phyloP scores from a whole-genome alignment of 2,329 filamentous ascomycete species.

The Pseudogymnoascus sp. region DNA sequence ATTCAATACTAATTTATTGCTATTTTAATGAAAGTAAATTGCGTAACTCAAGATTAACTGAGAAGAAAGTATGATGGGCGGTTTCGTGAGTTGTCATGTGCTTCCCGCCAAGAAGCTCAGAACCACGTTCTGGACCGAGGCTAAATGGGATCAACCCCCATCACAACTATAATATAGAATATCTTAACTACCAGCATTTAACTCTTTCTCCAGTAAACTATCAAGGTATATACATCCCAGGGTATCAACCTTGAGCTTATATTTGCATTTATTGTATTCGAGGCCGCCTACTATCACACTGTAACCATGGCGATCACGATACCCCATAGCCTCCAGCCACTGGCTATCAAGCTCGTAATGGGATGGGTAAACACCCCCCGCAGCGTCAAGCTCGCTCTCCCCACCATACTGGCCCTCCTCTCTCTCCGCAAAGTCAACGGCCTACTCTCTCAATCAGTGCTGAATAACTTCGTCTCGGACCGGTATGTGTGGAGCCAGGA shows the following conservation, averaged over 20 bases:
- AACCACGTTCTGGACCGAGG: neutral
- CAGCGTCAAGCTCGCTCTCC: neutral
- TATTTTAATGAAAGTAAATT: neutral
- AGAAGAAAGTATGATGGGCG: neutral
- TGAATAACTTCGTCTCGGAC: constrained; percentile 46
- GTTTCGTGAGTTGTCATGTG: neutral
- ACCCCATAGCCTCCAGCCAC: neutral
- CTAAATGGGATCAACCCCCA: neutral
- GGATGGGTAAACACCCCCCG: neutral
- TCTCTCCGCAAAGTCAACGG: constrained; percentile 36
- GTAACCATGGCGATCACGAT: constrained; percentile 1
- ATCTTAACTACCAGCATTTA: neutral
- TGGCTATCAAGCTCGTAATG: neutral
- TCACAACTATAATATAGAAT: neutral
- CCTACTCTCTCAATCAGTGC: constrained; percentile 43
- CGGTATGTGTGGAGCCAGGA: constrained; percentile 59
- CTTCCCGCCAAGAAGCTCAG: neutral
- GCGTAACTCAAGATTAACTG: neutral
- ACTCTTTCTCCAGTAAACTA: neutral
- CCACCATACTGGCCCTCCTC: neutral
- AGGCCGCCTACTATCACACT: neutral
- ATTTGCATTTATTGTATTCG: neutral
- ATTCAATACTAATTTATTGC: neutral
- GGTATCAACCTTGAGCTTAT: neutral
- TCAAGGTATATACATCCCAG: neutral